These are phyloP conservation scores for Hypholoma sublateritium DNA, from an alignment of 768 basidiomycete species.

Conservation along the genomic window DNA sequence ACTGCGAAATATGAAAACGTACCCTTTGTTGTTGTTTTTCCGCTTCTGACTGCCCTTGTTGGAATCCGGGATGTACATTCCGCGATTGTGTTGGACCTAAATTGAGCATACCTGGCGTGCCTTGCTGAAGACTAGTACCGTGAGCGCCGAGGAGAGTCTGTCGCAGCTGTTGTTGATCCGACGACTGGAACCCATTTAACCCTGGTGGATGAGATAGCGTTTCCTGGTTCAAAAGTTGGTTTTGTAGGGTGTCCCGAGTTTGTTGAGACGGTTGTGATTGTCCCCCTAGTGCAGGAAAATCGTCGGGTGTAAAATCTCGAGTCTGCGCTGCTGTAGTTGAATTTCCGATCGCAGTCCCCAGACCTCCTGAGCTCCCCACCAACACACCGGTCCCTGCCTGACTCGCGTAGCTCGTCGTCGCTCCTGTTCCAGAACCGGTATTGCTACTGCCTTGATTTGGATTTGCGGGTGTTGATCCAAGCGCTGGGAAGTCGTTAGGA, in stretches of 20 bases:
- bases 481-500: slow-evolving; percentile 86
- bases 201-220: slow-evolving; percentile 68
- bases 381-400: slow-evolving; percentile 72
- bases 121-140: slow-evolving; percentile 36
- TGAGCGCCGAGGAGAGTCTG: slow-evolving; percentile 57
- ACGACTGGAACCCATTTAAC: slow-evolving; percentile 64
- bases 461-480: slow-evolving; percentile 61
- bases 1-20: slow-evolving; percentile 31
- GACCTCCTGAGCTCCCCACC: slow-evolving; percentile 39
- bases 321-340: slow-evolving; percentile 39
- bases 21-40: slow-evolving; percentile 67
- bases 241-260: slow-evolving; percentile 32
- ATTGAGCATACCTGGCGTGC: slow-evolving; percentile 71
- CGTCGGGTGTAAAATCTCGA: slow-evolving; percentile 81
- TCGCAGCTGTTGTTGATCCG: slow-evolving; percentile 56
- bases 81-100: slow-evolving; percentile 41
- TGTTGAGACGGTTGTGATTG: slow-evolving; percentile 42
- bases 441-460: slow-evolving; percentile 39
- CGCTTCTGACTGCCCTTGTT: slow-evolving; percentile 59
- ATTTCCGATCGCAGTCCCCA: slow-evolving; percentile 37
- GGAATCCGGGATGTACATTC: slow-evolving; percentile 52
- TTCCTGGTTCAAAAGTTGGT: slow-evolving; percentile 35
- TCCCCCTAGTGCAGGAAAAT: slow-evolving; percentile 86
- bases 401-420: slow-evolving; percentile 75
- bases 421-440: slow-evolving; percentile 31